Conservation (phyloP, 257 asterid genomes). For the Solanum infundibuliforme region DNA sequence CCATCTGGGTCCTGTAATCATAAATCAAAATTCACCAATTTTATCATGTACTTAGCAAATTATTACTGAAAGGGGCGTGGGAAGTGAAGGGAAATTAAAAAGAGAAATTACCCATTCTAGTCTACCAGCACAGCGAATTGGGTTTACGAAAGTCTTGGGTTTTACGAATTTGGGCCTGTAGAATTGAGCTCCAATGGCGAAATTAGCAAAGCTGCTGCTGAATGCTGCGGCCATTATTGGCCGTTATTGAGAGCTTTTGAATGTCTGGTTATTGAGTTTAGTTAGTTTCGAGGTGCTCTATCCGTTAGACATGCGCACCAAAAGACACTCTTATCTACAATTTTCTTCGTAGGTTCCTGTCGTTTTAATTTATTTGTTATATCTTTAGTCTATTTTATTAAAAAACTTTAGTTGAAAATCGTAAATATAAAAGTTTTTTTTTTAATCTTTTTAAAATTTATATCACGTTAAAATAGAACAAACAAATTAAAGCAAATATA, state of each 20-base stretch:
- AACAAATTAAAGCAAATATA: too few species aligned
- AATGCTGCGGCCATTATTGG: conserved; percentile 52
- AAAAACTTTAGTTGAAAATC: too few species aligned
- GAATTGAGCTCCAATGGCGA: conserved; percentile 17
- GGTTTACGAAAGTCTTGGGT: conserved; percentile 20
- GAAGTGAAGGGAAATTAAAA: neutral
- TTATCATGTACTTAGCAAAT: neutral
- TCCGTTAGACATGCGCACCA: conserved; percentile 29
- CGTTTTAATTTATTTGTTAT: too few species aligned
- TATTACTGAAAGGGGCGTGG: neutral
- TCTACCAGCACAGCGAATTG: conserved; percentile 53
- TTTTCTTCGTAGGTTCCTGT: accelerated
- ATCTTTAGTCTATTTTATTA: too few species aligned
- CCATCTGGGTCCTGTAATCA: conserved; percentile 84
- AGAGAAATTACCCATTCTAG: conserved; percentile 45
- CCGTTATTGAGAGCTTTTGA: conserved; percentile 28
- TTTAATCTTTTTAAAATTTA: too few species aligned
- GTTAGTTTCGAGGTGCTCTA: conserved; percentile 9
- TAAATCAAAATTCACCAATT: neutral
- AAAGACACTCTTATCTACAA: neutral
- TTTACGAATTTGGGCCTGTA: conserved; percentile 9
- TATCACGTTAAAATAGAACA: too few species aligned
- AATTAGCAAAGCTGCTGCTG: conserved; percentile 26
- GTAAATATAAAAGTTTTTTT: too few species aligned
- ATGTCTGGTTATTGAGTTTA: neutral